Evolutionary conservation across 2,329 filamentous ascomycete species (phyloP), one percentile per base, ranked within the genome.

Genomic region (Stemphylium beticola): DNA sequence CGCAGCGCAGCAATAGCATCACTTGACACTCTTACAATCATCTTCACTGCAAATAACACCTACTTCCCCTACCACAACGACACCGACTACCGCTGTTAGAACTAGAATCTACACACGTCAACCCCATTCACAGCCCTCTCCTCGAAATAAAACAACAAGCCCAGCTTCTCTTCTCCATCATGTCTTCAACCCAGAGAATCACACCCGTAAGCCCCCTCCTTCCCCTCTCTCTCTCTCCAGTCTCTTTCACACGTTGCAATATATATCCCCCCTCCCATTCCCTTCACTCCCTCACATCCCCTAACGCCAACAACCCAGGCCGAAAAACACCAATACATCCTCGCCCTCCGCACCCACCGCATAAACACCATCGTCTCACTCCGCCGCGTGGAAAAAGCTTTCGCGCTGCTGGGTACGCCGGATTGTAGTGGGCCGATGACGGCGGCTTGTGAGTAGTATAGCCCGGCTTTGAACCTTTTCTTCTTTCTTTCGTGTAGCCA

Each of bases 281-380:
- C 22, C 22, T 6, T 29, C 26, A 11, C 3, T 17, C 3, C 4
- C 14, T 17, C 18, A 10, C 22, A 20, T 26, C 9, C 4, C 40
- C 58, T 67, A 38, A 67, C 40, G 32, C 18, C 1, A n/a, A 10
- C 26, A 29, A 8, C 2, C 2, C 61, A 81, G 77, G 73, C 75
- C 22, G 77, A 81, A 55, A 81, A 81, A 61, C 71, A 76, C 14
- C 82, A 86, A 58, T 80, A 89, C 57, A 84, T 91, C 58, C 79
- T 85, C 20, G 85, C 86, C 0, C 80, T 92, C 18, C 79, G 79
- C 38, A 85, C 84, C 0, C 87, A 89, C 66, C 84, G 84, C n/a
- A 79, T 91, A 71, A 92, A 91, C 70, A 91, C 89, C 0, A 79
- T 92, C 17, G 87, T 85, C 0, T 88, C 90, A 58, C 83, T 92